Evolutionary conservation across 2,329 filamentous ascomycete genomes (phyloP).

Genomic region (Aspergillus ochraceoroseus): DNA sequence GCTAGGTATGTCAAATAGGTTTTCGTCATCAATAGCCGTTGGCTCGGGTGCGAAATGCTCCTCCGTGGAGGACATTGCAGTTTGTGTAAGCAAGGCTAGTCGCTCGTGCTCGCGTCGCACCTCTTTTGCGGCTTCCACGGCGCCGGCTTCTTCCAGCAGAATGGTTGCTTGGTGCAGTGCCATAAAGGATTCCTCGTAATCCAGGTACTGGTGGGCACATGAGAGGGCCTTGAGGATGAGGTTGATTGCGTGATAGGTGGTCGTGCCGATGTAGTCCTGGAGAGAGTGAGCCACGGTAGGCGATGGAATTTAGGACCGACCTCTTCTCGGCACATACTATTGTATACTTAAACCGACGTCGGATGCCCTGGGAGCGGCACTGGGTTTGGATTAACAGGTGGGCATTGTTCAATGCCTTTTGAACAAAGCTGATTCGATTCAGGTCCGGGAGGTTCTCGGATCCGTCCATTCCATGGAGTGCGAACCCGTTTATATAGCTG

Average conservation of each 20-base stretch:
- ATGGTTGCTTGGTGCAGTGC: background rate
- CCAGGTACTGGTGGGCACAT: background rate
- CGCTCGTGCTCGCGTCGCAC: background rate
- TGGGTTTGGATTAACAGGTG: background rate
- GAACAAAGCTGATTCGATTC: background rate
- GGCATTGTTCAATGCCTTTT: constrained; percentile 1
- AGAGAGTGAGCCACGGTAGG: background rate
- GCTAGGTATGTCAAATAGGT: background rate
- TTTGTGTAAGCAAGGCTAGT: background rate
- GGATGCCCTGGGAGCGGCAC: background rate
- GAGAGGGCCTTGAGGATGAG: constrained; percentile 1
- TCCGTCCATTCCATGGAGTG: background rate
- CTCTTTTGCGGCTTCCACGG: background rate
- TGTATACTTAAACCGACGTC: background rate
- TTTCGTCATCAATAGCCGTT: background rate
- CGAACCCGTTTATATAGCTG: constrained; percentile 3
- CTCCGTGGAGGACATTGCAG: background rate
- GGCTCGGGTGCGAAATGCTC: background rate
- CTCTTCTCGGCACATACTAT: background rate
- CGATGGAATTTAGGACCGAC: background rate
- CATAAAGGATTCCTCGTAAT: background rate
- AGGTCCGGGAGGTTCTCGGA: background rate
- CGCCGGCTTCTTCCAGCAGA: constrained; percentile 2
- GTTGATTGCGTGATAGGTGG: constrained; percentile 3
- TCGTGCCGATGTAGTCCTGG: constrained; percentile 1